A percentile compares a stretch with the other conserved stretches of the same genome.
Evolutionary conservation across 225 moss, liverwort and hornwort genomes (phyloP).

Genomic region (Rhytidiadelphus loreus): DNA sequence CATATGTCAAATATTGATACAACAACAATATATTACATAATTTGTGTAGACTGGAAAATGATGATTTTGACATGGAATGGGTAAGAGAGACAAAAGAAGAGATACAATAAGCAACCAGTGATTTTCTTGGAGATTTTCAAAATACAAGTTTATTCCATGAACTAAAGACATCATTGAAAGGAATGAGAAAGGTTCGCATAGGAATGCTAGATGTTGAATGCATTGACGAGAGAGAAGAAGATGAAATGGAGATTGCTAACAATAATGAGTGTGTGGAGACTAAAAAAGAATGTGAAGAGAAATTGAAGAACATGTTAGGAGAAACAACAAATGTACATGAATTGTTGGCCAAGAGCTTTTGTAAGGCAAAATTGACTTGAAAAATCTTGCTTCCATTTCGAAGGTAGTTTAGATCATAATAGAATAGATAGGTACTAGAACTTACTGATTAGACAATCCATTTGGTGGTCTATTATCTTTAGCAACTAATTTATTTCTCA

Average conservation of each 20-base stretch:
- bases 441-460: too few species aligned
- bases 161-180: neutral
- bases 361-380: neutral
- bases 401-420: too few species aligned
- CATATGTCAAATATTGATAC: neutral
- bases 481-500: too few species aligned
- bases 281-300: neutral
- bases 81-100: neutral
- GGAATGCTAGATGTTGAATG: neutral
- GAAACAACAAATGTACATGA: neutral
- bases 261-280: neutral
- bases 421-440: too few species aligned
- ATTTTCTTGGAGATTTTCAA: neutral
- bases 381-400: too few species aligned
- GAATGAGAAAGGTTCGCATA: accelerated
- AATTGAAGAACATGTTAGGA: accelerated
- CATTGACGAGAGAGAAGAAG: neutral
- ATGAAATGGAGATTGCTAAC: neutral
- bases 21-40: neutral
- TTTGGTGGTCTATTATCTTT: too few species aligned
- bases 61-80: neutral
- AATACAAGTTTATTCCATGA: neutral
- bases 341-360: neutral
- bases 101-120: neutral
- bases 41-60: neutral